A percentile compares a stretch with the other conserved stretches of the same genome.
Evolutionary conservation across 2,329 filamentous ascomycete genomes (phyloP).

Genomic region (Sclerotinia trifoliorum): DNA sequence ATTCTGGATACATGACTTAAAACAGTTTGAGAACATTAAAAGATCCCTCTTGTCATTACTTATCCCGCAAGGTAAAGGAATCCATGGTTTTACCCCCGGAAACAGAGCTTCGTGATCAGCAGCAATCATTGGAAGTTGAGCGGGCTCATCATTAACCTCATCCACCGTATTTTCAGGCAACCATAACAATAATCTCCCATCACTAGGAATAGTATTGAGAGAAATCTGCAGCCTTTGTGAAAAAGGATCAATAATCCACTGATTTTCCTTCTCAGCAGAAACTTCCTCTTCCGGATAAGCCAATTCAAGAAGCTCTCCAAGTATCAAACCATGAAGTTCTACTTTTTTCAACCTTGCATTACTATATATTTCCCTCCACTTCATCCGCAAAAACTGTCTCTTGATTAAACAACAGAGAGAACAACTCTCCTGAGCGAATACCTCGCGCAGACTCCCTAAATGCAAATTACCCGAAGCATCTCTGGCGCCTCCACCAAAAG

Average conservation of each 20-base stretch:
- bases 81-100: neutral
- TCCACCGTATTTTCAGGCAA: neutral
- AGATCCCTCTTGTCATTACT: neutral
- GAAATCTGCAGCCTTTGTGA: neutral
- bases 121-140: neutral
- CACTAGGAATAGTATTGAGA: neutral
- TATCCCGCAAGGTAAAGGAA: neutral
- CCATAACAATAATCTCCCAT: conserved; percentile 1
- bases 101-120: neutral
- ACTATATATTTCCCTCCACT: neutral
- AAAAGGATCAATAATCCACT: neutral
- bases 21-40: neutral
- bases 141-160: neutral
- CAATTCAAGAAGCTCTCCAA: neutral
- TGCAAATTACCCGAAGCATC: neutral
- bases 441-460: neutral
- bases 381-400: neutral
- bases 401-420: neutral
- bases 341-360: neutral
- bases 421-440: neutral
- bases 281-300: neutral
- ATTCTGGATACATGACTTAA: neutral
- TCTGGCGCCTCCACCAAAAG: neutral
- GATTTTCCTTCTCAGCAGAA: neutral
- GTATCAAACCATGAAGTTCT: neutral